Conservation (phyloP, 768 basidiomycete species). For the Tulasnella sp. region DNA sequence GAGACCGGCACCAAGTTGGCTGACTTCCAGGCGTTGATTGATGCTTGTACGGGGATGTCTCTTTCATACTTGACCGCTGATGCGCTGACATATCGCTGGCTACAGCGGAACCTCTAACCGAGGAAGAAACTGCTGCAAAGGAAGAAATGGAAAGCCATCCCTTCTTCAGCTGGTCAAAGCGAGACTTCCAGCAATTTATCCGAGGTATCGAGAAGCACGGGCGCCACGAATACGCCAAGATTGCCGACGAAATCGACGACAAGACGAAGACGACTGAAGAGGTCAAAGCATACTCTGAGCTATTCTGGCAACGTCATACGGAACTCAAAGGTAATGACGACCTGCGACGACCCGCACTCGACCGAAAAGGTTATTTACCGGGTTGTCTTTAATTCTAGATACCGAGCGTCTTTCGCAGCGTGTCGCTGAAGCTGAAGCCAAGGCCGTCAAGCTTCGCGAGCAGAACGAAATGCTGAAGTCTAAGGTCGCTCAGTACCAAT, state of each 20-base stretch:
- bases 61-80: background rate
- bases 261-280: slow-evolving; percentile 75
- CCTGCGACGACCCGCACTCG: too few relatives aligned
- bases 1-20: slow-evolving; percentile 48
- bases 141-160: slow-evolving; percentile 65
- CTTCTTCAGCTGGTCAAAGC: slow-evolving; percentile 83
- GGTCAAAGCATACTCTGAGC: slow-evolving; percentile 62
- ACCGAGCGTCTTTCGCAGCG: slow-evolving; percentile 46
- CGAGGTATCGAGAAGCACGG: slow-evolving; percentile 69
- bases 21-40: slow-evolving; percentile 39
- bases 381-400: background rate
- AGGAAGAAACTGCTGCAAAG: slow-evolving; percentile 75
- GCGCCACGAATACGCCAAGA: slow-evolving; percentile 27
- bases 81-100: background rate
- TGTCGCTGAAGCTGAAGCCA: slow-evolving; percentile 79
- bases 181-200: slow-evolving; percentile 89
- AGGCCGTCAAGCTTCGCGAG: slow-evolving; percentile 76
- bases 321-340: slow-evolving; percentile 74
- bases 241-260: slow-evolving; percentile 74
- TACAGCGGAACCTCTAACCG: slow-evolving; percentile 77
- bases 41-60: slow-evolving; percentile 45
- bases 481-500: slow-evolving; percentile 73
- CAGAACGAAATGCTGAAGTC: slow-evolving; percentile 64
- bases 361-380: too few relatives aligned
- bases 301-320: slow-evolving; percentile 84